These are phyloP conservation scores for Microdochium paspali DNA, from an alignment of 2,329 filamentous ascomycete species.

Conservation along the genomic window DNA sequence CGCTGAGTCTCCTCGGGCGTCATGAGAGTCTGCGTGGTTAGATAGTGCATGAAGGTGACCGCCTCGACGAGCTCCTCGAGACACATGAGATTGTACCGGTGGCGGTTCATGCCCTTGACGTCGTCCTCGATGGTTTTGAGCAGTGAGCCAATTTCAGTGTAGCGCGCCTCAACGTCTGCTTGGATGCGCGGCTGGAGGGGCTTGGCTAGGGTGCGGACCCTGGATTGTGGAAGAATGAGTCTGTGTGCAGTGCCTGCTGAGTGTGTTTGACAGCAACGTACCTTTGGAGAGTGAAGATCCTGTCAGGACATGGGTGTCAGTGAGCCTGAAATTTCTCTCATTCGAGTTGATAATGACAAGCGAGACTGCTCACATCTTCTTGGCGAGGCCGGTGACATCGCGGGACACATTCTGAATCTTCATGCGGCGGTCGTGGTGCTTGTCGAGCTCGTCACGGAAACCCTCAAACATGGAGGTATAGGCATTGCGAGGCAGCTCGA, in stretches of 20 bases:
- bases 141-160: conserved; percentile 60
- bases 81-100: conserved; percentile 80
- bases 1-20: conserved; percentile 50
- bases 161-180: conserved; percentile 60
- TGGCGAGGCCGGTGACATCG: conserved; percentile 88
- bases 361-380: conserved; percentile 72
- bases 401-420: conserved; percentile 82
- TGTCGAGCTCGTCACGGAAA: conserved; percentile 82
- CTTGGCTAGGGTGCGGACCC: conserved; percentile 53
- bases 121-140: conserved; percentile 63
- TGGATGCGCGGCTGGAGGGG: conserved; percentile 59
- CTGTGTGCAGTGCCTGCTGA: conserved; percentile 2
- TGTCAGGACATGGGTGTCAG: conserved; percentile 23
- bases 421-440: conserved; percentile 89
- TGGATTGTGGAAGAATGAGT: conserved; percentile 21
- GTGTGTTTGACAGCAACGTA: conserved; percentile 22
- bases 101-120: conserved; percentile 67
- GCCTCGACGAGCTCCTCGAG: conserved; percentile 95
- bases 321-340: too few relatives aligned
- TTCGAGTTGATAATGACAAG: too few relatives aligned
- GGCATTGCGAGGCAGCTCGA: conserved; percentile 25
- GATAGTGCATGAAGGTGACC: conserved; percentile 79
- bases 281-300: conserved; percentile 80
- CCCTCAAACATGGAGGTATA: conserved; percentile 72
- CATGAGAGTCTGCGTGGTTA: conserved; percentile 68